A percentile compares a stretch with the other conserved stretches of the same genome.
Conservation (phyloP, 495 filamentous ascomycete species). For the Cercophora samala region DNA sequence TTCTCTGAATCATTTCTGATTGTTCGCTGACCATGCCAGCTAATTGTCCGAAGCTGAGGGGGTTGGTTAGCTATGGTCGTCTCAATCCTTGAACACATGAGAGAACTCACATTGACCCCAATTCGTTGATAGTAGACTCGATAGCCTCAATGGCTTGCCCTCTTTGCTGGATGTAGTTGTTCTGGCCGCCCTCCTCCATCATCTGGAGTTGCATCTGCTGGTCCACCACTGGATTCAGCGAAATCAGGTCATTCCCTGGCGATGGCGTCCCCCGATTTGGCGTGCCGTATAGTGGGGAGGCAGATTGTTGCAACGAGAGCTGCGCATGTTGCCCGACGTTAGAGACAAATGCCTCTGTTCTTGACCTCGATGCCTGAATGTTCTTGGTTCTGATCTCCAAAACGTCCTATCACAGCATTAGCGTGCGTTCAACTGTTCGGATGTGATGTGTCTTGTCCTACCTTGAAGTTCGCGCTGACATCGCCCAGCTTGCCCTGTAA, state of each 20-base stretch:
- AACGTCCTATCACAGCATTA: constrained; percentile 55
- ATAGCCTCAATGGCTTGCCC: constrained; percentile 97
- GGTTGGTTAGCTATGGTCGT: neutral
- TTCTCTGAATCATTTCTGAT: constrained; percentile 87
- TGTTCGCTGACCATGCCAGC: constrained; percentile 97
- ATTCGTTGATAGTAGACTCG: constrained; percentile 88
- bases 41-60: constrained; percentile 73
- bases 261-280: constrained; percentile 60
- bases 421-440: neutral
- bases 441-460: constrained; percentile 29
- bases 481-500: constrained; percentile 93
- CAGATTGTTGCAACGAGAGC: constrained; percentile 56
- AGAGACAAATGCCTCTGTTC: constrained; percentile 95
- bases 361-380: constrained; percentile 85
- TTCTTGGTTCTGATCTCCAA: constrained; percentile 97
- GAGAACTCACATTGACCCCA: constrained; percentile 69
- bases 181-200: constrained; percentile 89
- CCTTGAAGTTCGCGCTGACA: constrained; percentile 89
- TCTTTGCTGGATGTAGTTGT: constrained; percentile 87
- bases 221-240: constrained; percentile 78
- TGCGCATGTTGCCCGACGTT: constrained; percentile 72
- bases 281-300: constrained; percentile 83
- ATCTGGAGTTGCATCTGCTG: constrained; percentile 85
- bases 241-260: constrained; percentile 68
- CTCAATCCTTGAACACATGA: neutral